Evolutionary conservation across 108 stramenopile genomes (phyloP).

Genomic region (Cyclotella cryptica): DNA sequence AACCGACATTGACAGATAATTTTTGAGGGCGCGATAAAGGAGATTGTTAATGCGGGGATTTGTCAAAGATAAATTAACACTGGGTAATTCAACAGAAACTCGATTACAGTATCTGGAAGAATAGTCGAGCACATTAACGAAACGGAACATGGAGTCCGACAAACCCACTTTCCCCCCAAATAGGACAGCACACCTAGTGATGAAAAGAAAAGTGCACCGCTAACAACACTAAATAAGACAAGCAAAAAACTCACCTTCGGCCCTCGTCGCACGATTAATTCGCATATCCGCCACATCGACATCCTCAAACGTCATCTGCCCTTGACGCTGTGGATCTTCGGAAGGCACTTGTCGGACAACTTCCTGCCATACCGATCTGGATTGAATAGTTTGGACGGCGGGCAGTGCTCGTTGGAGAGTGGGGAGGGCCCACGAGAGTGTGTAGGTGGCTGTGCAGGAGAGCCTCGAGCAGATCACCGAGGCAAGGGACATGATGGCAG

Average conservation of each 20-base stretch:
- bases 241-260: constrained; percentile 44
- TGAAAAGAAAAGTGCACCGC: background rate
- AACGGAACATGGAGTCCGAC: background rate
- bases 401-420: background rate
- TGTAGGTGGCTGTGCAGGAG: no score
- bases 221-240: background rate
- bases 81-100: no score
- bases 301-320: constrained; percentile 49
- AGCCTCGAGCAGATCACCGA: no score
- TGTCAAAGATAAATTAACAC: background rate
- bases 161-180: background rate
- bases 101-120: no score
- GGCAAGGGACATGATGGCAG: no score
- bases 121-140: no score
- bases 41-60: background rate
- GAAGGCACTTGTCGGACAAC: constrained; percentile 44
- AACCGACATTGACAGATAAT: background rate
- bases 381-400: constrained; percentile 2
- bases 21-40: background rate
- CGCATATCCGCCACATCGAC: constrained; percentile 48
- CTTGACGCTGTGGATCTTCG: constrained; percentile 40
- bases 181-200: background rate
- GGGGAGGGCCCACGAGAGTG: no score
- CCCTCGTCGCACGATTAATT: constrained; percentile 40
- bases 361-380: constrained; percentile 47